Evolutionary conservation across 2,329 filamentous ascomycete genomes (phyloP).

Genomic region (Colletotrichum gloeosporioides): DNA sequence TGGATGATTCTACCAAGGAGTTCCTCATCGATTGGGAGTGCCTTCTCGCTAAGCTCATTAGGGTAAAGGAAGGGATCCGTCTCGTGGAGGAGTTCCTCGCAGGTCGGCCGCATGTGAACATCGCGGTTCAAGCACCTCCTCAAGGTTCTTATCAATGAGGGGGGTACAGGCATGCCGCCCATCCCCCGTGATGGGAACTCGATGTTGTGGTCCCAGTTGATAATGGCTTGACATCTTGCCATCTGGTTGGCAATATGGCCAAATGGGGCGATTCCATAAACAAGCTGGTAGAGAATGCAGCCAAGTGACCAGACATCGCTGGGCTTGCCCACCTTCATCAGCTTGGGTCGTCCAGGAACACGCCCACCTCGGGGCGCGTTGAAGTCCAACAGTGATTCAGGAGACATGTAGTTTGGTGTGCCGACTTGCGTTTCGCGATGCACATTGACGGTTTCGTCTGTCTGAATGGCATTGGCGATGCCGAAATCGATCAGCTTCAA

Average conservation of each 20-base stretch:
- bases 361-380: slow-evolving; percentile 65
- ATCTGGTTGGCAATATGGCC: slow-evolving; percentile 89
- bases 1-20: slow-evolving; percentile 66
- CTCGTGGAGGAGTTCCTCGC: slow-evolving; percentile 63
- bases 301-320: slow-evolving; percentile 96
- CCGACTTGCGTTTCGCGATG: slow-evolving; percentile 95
- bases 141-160: slow-evolving; percentile 65
- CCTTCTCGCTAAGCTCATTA: slow-evolving; percentile 57
- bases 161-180: slow-evolving; percentile 66
- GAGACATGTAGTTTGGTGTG: slow-evolving; percentile 98
- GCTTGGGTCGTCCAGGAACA: slow-evolving; percentile 60
- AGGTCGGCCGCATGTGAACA: slow-evolving; percentile 66
- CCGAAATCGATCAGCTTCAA: slow-evolving; percentile 98
- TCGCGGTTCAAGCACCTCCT: slow-evolving; percentile 68
- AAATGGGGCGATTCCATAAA: slow-evolving; percentile 95
- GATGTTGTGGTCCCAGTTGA: slow-evolving; percentile 77
- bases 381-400: slow-evolving; percentile 88
- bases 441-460: slow-evolving; percentile 94
- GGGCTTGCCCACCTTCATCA: slow-evolving; percentile 96
- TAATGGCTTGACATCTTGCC: slow-evolving; percentile 84
- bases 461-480: slow-evolving; percentile 96
- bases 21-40: slow-evolving; percentile 67
- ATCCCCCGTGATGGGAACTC: slow-evolving; percentile 74
- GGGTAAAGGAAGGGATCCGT: slow-evolving; percentile 71
- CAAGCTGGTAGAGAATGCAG: slow-evolving; percentile 97